These are phyloP conservation scores for Arctostaphylos glauca DNA, from an alignment of 148 eudicot genomes.

Conservation along the genomic window DNA sequence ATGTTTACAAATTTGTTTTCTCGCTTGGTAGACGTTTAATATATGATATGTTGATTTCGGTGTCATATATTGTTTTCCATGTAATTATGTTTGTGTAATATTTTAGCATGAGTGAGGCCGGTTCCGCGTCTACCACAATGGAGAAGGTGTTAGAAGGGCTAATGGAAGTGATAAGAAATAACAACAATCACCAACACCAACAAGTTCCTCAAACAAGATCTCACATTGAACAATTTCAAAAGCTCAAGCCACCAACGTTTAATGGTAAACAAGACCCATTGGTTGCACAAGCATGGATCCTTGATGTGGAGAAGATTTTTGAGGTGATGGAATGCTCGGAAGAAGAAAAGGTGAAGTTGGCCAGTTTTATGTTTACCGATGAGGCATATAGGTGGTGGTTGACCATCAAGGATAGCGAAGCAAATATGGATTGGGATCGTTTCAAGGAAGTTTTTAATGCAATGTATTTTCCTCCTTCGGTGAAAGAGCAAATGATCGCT, in stretches of 20 bases:
- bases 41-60: too few species aligned
- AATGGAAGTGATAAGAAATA: too few species aligned
- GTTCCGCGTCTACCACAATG: too few species aligned
- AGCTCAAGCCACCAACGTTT: background rate
- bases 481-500: background rate
- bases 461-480: background rate
- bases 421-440: background rate
- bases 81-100: too few species aligned
- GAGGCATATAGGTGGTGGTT: constrained; percentile 1
- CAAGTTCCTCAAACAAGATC: too few species aligned
- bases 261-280: background rate
- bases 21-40: too few species aligned
- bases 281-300: background rate
- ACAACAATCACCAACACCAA: too few species aligned
- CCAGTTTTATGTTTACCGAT: background rate
- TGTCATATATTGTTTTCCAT: too few species aligned
- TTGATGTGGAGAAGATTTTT: background rate
- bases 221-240: background rate
- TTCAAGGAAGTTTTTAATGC: background rate
- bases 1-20: too few species aligned
- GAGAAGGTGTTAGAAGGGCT: too few species aligned
- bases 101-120: too few species aligned
- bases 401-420: background rate
- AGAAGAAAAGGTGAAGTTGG: background rate
- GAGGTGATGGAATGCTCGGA: background rate